Evolutionary conservation across 2,329 filamentous ascomycete species (phyloP).

Genomic region (Trichoderma arundinaceum): DNA sequence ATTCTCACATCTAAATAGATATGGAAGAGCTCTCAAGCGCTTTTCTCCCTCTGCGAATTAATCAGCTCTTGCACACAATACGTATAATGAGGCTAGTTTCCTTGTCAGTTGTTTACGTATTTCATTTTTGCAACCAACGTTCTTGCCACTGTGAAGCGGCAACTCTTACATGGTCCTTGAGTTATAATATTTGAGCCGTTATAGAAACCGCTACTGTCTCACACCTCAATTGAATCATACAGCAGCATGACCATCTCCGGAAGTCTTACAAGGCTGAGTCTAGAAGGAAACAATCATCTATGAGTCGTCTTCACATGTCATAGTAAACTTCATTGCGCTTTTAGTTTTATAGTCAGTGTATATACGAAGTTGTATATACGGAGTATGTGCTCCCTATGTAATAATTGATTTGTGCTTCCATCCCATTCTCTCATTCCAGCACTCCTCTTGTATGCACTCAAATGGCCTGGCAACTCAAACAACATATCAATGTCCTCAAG

Average conservation of each 20-base stretch:
- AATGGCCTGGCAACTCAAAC: background rate
- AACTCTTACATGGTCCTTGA: background rate
- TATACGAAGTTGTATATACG: too few relatives aligned
- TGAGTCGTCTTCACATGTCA: background rate
- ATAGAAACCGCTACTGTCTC: background rate
- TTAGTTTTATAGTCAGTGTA: background rate
- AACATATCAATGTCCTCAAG: background rate
- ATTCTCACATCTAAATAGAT: too few relatives aligned
- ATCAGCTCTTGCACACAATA: too few relatives aligned
- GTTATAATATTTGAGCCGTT: too few relatives aligned
- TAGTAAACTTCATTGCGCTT: too few relatives aligned
- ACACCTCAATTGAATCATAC: background rate
- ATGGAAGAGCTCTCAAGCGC: too few relatives aligned
- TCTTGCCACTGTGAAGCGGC: too few relatives aligned
- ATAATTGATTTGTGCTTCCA: background rate
- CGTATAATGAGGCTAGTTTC: too few relatives aligned
- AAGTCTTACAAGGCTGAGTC: background rate
- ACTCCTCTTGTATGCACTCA: background rate
- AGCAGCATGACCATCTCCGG: background rate
- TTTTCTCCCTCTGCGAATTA: too few relatives aligned
- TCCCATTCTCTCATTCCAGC: background rate
- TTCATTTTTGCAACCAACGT: too few relatives aligned
- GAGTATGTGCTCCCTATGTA: too few relatives aligned
- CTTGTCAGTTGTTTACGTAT: too few relatives aligned
- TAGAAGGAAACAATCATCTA: background rate